Percentiles rank a stretch among this genome's conserved stretches.
Evolutionary conservation across 1,284 basidiomycete species (phyloP).

Genomic region (Vanrija sp.): DNA sequence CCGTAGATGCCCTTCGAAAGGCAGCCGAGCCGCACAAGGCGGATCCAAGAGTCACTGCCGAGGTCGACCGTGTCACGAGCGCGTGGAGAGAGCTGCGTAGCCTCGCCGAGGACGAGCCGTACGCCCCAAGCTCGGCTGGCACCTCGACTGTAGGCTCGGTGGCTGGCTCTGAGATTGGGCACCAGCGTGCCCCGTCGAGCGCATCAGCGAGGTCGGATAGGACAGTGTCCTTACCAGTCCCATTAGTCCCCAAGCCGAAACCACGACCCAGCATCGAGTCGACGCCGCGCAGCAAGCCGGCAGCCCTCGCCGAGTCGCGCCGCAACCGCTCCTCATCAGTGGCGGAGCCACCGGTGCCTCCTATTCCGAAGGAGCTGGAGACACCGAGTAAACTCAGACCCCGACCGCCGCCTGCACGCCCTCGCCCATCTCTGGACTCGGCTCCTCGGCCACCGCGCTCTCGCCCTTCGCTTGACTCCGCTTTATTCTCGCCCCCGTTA

Average conservation of each 20-base stretch:
- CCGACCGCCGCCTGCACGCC: background rate
- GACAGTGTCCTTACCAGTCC: no score
- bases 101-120: constrained; percentile 13
- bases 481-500: background rate
- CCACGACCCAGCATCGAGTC: background rate
- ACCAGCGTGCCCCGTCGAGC: no score
- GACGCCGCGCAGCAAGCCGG: background rate
- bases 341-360: background rate
- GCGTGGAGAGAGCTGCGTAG: constrained; percentile 24
- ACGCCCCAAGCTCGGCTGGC: background rate
- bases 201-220: no score
- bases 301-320: background rate
- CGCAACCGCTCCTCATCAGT: background rate
- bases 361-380: no score
- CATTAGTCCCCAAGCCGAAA: no score
- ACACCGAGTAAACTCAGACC: no score
- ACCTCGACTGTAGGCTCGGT: background rate
- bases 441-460: background rate
- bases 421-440: constrained; percentile 10
- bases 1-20: constrained; percentile 5
- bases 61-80: constrained; percentile 15
- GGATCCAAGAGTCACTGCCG: constrained; percentile 20
- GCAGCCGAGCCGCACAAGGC: constrained; percentile 9
- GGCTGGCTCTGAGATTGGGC: background rate
- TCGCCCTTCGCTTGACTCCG: background rate